These are phyloP conservation scores for Aspergillus egyptiacus DNA, from an alignment of 495 filamentous ascomycete genomes.

Conservation along the genomic window DNA sequence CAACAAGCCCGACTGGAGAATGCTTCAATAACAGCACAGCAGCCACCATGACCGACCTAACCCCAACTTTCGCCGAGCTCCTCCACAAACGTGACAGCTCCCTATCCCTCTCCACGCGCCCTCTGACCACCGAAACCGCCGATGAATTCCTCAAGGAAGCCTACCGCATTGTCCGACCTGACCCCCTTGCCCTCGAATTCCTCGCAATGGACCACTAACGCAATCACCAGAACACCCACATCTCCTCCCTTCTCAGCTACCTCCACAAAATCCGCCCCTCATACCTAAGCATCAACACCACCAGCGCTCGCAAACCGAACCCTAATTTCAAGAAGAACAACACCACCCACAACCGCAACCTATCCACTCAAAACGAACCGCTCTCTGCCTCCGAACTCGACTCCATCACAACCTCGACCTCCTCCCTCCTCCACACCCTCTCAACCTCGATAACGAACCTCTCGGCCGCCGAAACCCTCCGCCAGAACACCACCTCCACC, in stretches of 20 bases:
- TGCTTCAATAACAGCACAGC: background rate
- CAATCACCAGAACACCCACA: constrained; percentile 68
- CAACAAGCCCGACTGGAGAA: constrained; percentile 6
- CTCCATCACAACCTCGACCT: constrained; percentile 76
- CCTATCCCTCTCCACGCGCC: background rate
- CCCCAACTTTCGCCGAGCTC: constrained; percentile 55
- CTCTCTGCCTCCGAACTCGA: constrained; percentile 68
- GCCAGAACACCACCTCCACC: constrained; percentile 61
- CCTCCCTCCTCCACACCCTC: constrained; percentile 75
- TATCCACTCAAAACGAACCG: constrained; percentile 22
- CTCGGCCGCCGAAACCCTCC: constrained; percentile 73
- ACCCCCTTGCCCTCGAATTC: constrained; percentile 1
- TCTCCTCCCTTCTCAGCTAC: constrained; percentile 66
- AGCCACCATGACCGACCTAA: constrained; percentile 61
- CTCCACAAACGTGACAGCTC: constrained; percentile 35
- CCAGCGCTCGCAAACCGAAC: constrained; percentile 42
- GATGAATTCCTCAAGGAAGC: constrained; percentile 96
- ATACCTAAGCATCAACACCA: constrained; percentile 62
- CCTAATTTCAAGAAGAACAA: constrained; percentile 27
- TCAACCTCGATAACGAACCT: constrained; percentile 70
- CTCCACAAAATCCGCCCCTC: constrained; percentile 78
- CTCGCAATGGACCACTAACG: constrained; percentile 9
- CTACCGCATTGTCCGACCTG: constrained; percentile 71
- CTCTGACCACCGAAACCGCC: constrained; percentile 44
- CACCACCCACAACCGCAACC: constrained; percentile 14